Conservation (phyloP, 352 stramenopile genomes). For the Pythium vanterpoolii region DNA sequence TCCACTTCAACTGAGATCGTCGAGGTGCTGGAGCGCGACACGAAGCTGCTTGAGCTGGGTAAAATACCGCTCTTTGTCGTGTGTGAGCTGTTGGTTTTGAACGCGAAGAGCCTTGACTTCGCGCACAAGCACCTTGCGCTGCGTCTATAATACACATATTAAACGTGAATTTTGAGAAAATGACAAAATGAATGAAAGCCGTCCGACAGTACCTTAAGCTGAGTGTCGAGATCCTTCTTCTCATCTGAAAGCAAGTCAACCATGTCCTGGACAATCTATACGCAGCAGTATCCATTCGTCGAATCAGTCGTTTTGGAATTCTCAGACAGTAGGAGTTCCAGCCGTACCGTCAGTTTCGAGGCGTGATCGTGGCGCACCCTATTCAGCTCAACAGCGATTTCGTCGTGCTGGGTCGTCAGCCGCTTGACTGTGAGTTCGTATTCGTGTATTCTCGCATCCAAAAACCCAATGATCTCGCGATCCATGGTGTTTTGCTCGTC, state of each 20-base stretch:
- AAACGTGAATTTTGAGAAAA: background rate
- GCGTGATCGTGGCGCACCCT: constrained; percentile 50
- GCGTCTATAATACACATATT: constrained; percentile 26
- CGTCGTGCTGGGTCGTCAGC: constrained; percentile 53
- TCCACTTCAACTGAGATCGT: constrained; percentile 37
- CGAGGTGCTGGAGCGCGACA: constrained; percentile 63
- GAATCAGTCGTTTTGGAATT: background rate
- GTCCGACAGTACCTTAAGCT: constrained; percentile 41
- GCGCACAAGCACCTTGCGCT: constrained; percentile 78
- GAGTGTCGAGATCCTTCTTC: constrained; percentile 69
- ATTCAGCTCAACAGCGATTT: constrained; percentile 38
- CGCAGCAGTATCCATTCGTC: background rate
- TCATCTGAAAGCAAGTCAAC: constrained; percentile 65
- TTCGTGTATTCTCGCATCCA: constrained; percentile 76
- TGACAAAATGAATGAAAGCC: background rate
- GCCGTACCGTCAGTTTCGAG: constrained; percentile 51
- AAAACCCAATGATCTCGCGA: constrained; percentile 80
- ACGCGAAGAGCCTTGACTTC: constrained; percentile 72
- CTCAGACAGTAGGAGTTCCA: background rate
- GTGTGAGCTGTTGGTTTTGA: constrained; percentile 61
- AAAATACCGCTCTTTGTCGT: constrained; percentile 72
- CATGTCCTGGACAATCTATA: constrained; percentile 82
- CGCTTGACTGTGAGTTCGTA: constrained; percentile 60
- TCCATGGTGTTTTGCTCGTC: constrained; percentile 67
- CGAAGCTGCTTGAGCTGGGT: constrained; percentile 75